Evolutionary conservation across 2,329 filamentous ascomycete genomes (phyloP).

Genomic region (Plenodomus tracheiphilus): DNA sequence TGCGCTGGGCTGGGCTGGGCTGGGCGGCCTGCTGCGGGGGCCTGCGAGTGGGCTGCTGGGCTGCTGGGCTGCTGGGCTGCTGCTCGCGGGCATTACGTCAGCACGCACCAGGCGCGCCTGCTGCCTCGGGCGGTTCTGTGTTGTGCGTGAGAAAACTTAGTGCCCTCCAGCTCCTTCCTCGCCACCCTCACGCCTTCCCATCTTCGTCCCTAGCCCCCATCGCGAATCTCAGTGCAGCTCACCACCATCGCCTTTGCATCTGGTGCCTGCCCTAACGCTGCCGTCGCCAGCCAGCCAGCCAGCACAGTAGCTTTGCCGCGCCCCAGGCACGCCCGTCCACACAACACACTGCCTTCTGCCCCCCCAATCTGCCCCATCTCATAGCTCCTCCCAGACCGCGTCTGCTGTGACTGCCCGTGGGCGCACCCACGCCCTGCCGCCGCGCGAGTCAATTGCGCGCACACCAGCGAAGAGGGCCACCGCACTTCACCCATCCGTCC

Average conservation of each 20-base stretch:
- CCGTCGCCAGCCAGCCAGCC: constrained; percentile 15
- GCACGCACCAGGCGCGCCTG: neutral
- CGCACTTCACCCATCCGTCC: constrained; percentile 2
- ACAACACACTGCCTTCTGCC: constrained; percentile 19
- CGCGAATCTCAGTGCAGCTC: constrained; percentile 41
- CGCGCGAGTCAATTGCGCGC: constrained; percentile 23
- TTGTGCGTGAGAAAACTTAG: too few relatives aligned
- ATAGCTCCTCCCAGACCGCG: constrained; percentile 24
- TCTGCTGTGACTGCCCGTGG: too few relatives aligned
- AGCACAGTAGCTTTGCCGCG: neutral
- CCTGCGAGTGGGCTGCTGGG: too few relatives aligned
- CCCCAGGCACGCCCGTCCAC: too few relatives aligned
- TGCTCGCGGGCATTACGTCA: constrained; percentile 1
- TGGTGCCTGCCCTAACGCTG: constrained; percentile 34
- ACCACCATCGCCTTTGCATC: constrained; percentile 23
- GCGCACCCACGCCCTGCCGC: constrained; percentile 16
- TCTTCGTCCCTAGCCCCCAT: constrained; percentile 43
- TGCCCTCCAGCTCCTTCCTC: constrained; percentile 24
- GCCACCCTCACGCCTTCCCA: constrained; percentile 41
- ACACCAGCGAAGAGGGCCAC: constrained; percentile 18
- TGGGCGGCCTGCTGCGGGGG: too few relatives aligned
- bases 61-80: too few relatives aligned
- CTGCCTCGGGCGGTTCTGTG: constrained; percentile 16
- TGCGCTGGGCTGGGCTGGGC: too few relatives aligned
- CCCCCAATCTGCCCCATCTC: constrained; percentile 23